Evolutionary conservation across 148 eudicot species (phyloP).

Genomic region (Persicaria maculosa): DNA sequence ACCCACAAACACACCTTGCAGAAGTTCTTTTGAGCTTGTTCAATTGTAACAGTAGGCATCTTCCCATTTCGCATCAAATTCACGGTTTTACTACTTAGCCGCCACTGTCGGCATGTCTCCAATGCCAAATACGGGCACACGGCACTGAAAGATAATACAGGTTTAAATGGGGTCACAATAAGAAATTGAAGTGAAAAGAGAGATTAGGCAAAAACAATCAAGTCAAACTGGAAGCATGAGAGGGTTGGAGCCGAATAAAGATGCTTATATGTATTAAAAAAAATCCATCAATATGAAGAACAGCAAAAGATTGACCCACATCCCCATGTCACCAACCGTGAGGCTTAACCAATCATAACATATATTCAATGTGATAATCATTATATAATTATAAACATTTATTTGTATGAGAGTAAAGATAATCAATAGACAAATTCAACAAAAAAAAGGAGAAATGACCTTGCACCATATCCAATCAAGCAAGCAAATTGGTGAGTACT

Average conservation of each 20-base stretch:
- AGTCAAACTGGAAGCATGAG: slow-evolving; percentile 1
- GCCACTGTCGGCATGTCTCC: slow-evolving; percentile 99
- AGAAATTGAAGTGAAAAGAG: not conserved
- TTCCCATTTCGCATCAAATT: slow-evolving; percentile 96
- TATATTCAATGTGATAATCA: not conserved
- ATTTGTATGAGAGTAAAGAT: not conserved
- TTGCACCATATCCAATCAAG: slow-evolving; percentile 97
- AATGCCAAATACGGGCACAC: slow-evolving; percentile 94
- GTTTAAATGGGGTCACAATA: not conserved
- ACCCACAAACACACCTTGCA: slow-evolving; percentile 58
- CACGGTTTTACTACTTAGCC: slow-evolving; percentile 92
- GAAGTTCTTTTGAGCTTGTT: slow-evolving; percentile 96
- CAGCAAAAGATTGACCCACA: not conserved
- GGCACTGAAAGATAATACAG: slow-evolving; percentile 48
- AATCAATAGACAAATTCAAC: not conserved
- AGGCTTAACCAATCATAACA: not conserved
- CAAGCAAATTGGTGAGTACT: slow-evolving; percentile 99
- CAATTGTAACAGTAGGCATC: slow-evolving; percentile 97
- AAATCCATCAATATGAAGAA: not conserved
- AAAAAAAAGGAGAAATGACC: slow-evolving; percentile 37
- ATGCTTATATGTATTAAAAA: not conserved
- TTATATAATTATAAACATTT: not conserved
- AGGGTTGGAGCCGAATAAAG: not conserved
- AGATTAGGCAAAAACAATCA: not conserved
- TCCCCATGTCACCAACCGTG: not conserved